phyloP scores from a whole-genome alignment of 768 basidiomycete species.

The Leccinellum albellum region DNA sequence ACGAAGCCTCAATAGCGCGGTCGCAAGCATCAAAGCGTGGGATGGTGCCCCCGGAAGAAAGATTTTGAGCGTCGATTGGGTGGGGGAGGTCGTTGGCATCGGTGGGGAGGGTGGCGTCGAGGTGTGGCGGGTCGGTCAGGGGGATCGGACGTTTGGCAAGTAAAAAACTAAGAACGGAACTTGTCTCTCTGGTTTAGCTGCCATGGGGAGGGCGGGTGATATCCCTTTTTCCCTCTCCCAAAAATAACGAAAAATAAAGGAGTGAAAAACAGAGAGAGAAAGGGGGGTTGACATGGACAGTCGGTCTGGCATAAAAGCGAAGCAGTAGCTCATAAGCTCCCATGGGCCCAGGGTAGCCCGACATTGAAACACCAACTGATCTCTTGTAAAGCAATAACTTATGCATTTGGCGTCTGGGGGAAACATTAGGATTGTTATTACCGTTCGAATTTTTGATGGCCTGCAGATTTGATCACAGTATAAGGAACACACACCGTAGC shows the following conservation, averaged over 20 bases:
- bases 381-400: neutral
- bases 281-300: neutral
- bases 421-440: no score
- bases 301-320: neutral
- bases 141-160: slow-evolving; percentile 13
- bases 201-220: neutral
- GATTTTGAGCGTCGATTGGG: slow-evolving; percentile 59
- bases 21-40: slow-evolving; percentile 63
- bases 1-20: slow-evolving; percentile 59
- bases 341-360: neutral
- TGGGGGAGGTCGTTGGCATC: slow-evolving; percentile 48
- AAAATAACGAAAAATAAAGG: neutral
- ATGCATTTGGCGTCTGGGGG: no score
- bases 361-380: neutral
- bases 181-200: neutral
- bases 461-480: neutral
- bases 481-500: neutral
- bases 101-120: slow-evolving; percentile 66
- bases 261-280: neutral
- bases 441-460: neutral
- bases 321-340: neutral
- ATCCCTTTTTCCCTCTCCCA: neutral
- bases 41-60: slow-evolving; percentile 46
- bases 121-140: slow-evolving; percentile 52
- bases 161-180: neutral